Conservation (phyloP, 257 asterid species). For the Apocynum venetum region DNA sequence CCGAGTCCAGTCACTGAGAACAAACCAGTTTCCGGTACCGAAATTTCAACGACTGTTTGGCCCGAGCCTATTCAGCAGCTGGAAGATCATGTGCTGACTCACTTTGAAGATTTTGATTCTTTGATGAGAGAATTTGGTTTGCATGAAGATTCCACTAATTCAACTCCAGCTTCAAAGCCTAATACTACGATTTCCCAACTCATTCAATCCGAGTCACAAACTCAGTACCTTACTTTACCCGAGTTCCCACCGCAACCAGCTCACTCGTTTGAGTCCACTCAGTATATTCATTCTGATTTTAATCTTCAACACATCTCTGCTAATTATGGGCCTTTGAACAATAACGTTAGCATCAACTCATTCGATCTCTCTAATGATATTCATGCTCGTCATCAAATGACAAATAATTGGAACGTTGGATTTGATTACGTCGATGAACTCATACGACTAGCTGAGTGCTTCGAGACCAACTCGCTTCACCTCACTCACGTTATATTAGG, state of each 20-base stretch:
- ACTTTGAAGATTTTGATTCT: constrained; percentile 71
- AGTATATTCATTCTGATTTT: constrained; percentile 40
- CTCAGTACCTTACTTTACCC: constrained; percentile 33
- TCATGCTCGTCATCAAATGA: constrained; percentile 9
- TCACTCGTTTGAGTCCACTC: constrained; percentile 44
- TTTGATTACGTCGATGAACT: constrained; percentile 75
- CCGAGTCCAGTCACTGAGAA: constrained; percentile 49
- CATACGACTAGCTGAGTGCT: constrained; percentile 78
- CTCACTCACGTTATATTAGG: constrained; percentile 69
- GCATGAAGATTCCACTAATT: constrained; percentile 43
- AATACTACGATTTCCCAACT: constrained; percentile 8
- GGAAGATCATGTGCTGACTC: constrained; percentile 70
- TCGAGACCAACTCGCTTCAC: constrained; percentile 77
- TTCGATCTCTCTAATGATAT: constrained; percentile 26
- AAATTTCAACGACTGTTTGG: constrained; percentile 12
- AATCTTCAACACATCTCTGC: constrained; percentile 40
- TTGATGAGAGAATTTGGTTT: constrained; percentile 83
- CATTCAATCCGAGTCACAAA: constrained; percentile 24
- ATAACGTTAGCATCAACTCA: constrained; percentile 18
- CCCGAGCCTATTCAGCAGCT: constrained; percentile 59
- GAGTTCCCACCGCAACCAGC: constrained; percentile 42
- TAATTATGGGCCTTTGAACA: constrained; percentile 19
- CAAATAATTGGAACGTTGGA: constrained; percentile 40
- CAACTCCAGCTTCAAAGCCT: constrained; percentile 2
- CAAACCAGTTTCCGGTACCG: constrained; percentile 27